Base-by-base conservation (phyloP, 1,139 yeast species). In the Magnusiomyces suaveolens region DNA sequence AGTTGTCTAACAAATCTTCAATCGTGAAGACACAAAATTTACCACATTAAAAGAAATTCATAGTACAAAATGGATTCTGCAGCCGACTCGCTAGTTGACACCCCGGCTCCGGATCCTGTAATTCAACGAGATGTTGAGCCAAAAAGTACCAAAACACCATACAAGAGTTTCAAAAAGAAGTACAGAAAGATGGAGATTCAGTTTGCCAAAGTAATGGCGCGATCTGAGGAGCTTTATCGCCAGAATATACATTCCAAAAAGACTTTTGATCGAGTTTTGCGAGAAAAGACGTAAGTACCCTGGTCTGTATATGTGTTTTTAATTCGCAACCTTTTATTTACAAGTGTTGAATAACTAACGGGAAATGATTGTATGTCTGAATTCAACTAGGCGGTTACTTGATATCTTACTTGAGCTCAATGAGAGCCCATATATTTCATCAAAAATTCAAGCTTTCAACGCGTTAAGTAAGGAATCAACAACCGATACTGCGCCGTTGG, bases 131-230 rank as follows among this genome's bases (percentile, higher is more conserved):
- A 2, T 6, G 38, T 4, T 3, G 18, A 10, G 18, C 16, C 41
- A 3, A 36, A 43, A 12, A 38, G 36, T 26, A 50, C 36, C 36
- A 52, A 53, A 48, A 41, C 46, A 16, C 58, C 58, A 8, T 56
- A 54, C 46, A 56, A 56, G 32, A 55, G 58, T 47, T 55, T 53
- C 46, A 53, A 54, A 54, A 64, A 64, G 48, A 64, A 63, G 55
- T 65, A 65, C 48, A 55, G 58, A 46, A 64, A 63, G 56, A 56
- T 65, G 62, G 60, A 59, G 38, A 52, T 52, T 20, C 53, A 59
- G 53, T 65, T 65, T 54, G 54, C 57, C 41, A 54, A 55, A 41
- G 62, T 56, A 36, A 61, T 65, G 62, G 59, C 56, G 14, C 50
- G 50, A 32, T 61, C 65, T 10, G 66, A 65, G n/a, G 60, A 58